phyloP scores from a whole-genome alignment of 2,329 filamentous ascomycete species.

The Calcarisporium arbuscula region DNA sequence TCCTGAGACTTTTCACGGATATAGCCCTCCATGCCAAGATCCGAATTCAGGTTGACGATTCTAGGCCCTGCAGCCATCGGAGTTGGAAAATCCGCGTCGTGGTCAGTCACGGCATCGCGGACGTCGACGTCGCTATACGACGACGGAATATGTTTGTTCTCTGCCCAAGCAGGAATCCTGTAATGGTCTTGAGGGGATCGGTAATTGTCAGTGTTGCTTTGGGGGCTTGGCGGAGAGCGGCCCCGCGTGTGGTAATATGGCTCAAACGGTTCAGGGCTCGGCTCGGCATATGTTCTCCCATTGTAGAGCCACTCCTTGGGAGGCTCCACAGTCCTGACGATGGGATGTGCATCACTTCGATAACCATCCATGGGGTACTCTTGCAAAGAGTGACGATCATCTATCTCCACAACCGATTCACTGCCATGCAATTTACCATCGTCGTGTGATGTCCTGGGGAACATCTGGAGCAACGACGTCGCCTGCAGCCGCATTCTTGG shows the following conservation, averaged over 20 bases:
- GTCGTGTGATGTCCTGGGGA: slow-evolving; percentile 40
- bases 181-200: slow-evolving; percentile 21
- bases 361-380: slow-evolving; percentile 32
- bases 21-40: no score
- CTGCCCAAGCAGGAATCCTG: slow-evolving; percentile 30
- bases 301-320: slow-evolving; percentile 38
- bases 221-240: slow-evolving; percentile 47
- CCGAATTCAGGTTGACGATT: no score
- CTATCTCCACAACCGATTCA: slow-evolving; percentile 29
- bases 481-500: slow-evolving; percentile 71
- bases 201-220: slow-evolving; percentile 34
- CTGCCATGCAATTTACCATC: slow-evolving; percentile 13
- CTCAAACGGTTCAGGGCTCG: slow-evolving; percentile 30
- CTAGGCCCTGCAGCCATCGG: no score
- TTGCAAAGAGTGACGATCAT: slow-evolving; percentile 32
- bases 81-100: slow-evolving; percentile 4
- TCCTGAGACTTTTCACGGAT: no score
- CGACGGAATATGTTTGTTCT: slow-evolving; percentile 30
- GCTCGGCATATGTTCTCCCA: slow-evolving; percentile 29
- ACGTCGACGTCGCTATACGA: slow-evolving; percentile 30
- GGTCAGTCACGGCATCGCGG: slow-evolving; percentile 14
- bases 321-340: slow-evolving; percentile 34
- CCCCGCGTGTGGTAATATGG: slow-evolving; percentile 43
- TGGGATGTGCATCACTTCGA: slow-evolving; percentile 25
- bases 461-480: slow-evolving; percentile 60